phyloP scores from a whole-genome alignment of 257 asterid species.

The Solanum virginianum region DNA sequence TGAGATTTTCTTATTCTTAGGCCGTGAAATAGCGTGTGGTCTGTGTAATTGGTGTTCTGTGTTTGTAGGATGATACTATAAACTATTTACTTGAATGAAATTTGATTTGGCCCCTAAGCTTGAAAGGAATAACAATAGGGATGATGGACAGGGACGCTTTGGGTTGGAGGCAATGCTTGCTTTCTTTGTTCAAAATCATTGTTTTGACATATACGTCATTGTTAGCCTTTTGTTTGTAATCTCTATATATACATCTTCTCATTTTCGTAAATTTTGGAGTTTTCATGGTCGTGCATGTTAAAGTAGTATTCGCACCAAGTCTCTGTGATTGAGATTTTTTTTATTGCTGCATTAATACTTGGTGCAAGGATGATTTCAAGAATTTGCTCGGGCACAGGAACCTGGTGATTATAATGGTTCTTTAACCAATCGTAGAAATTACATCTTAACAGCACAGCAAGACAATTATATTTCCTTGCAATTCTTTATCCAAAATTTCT shows the following conservation, averaged over 20 bases:
- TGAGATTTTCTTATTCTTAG: background rate
- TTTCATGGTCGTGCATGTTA: background rate
- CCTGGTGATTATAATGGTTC: background rate
- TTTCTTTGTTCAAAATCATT: too few relatives aligned
- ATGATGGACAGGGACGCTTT: background rate
- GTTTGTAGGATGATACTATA: background rate
- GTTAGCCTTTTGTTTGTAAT: too few relatives aligned
- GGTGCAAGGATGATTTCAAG: background rate
- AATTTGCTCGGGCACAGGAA: background rate
- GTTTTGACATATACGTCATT: background rate
- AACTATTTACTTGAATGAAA: background rate
- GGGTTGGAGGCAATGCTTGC: background rate
- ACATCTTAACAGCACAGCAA: background rate
- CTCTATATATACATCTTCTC: background rate
- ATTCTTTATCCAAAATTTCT: background rate
- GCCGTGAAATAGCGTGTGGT: background rate
- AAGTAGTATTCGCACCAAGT: background rate
- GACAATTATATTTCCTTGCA: background rate
- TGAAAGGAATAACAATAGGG: background rate
- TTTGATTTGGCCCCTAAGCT: background rate
- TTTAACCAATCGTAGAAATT: background rate
- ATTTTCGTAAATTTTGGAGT: background rate
- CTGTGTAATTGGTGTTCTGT: background rate
- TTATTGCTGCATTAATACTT: background rate
- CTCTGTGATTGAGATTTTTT: background rate